Evolutionary conservation across 2,329 filamentous ascomycete species (phyloP).

Genomic region (Lachnellula hyalina): DNA sequence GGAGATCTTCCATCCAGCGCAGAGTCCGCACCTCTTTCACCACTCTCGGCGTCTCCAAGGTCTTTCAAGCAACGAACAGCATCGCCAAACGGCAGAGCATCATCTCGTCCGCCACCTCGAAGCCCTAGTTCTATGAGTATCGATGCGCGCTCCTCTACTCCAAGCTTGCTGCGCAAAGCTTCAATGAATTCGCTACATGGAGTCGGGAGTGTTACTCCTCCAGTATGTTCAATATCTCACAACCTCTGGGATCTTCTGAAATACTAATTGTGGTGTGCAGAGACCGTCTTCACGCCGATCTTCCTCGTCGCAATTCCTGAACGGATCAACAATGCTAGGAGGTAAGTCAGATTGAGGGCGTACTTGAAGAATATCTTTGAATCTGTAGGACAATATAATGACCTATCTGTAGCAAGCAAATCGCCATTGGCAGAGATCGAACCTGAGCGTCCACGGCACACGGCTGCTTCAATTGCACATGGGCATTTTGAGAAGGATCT

Average conservation of each 20-base stretch:
- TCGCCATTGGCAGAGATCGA: slow-evolving; percentile 35
- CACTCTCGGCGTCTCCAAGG: slow-evolving; percentile 11
- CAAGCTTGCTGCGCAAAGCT: slow-evolving; percentile 37
- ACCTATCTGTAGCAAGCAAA: background rate
- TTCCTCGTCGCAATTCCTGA: slow-evolving; percentile 38
- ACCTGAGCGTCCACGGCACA: slow-evolving; percentile 34
- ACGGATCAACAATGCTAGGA: slow-evolving; percentile 31
- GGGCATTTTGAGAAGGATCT: slow-evolving; percentile 31
- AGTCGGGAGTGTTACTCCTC: slow-evolving; percentile 33
- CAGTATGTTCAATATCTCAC: slow-evolving; percentile 3
- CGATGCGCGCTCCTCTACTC: slow-evolving; percentile 36
- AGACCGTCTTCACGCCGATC: slow-evolving; percentile 36
- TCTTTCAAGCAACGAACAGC: slow-evolving; percentile 12
- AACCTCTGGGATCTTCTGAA: background rate
- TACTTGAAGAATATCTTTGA: background rate
- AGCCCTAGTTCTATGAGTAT: slow-evolving; percentile 40
- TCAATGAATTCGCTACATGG: slow-evolving; percentile 39
- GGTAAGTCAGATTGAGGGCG: slow-evolving; percentile 15
- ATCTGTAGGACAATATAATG: background rate
- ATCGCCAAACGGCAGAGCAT: slow-evolving; percentile 23
- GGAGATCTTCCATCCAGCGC: background rate
- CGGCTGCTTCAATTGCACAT: slow-evolving; percentile 41
- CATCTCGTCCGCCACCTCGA: slow-evolving; percentile 30
- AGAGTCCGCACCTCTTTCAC: slow-evolving; percentile 9
- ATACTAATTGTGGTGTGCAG: background rate